Evolutionary conservation across 2,329 filamentous ascomycete species (phyloP), one percentile per base, ranked within the genome.

Genomic region (Microcyclosporella mali): DNA sequence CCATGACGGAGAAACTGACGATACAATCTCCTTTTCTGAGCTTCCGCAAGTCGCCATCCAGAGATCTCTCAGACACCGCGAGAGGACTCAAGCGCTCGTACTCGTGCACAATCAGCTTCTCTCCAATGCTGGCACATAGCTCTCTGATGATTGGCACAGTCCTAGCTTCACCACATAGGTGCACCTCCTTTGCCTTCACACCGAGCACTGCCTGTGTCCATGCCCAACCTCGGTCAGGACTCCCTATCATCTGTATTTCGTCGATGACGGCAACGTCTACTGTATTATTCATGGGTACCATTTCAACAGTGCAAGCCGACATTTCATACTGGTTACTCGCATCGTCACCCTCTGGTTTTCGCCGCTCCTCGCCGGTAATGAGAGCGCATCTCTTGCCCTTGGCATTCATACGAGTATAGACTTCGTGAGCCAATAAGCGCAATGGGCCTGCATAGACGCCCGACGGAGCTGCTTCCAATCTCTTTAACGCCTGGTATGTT

Each of bases 191-290:
- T 3, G 88, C 92, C 65, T 85, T 82, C 1, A 95, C 75, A 28
- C 92, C 92, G 4, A 98, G 71, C 11, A 97, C 72, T 2, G 92
- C 92, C 56, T 88, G 80, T 1, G 89, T 95, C 92, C 92, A 98
- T 2, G 88, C 89, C 82, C 85, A 94, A 1, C 94, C 92, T 55
- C 92, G 82, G 0, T 87, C 79, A 0, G 63, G 49, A 57, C 88
- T 82, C 12, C 79, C 82, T 53, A 98, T 87, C 92, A 98, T 97
- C 66, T 98, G 92, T 44, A 98, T 97, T 69, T 98, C 92, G 60
- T 98, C 92, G 50, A 98, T 90, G 53, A 98, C 90, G 1, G 88
- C 90, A 28, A 98, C 89, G 32, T 97, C 90, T 21, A 86, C 54
- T 69, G 74, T n/a, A 73, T 60, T 66, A 37, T 73, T 72, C 15